These are phyloP conservation scores for Suillus sp. DNA, from an alignment of 768 basidiomycete species.

Conservation along the genomic window DNA sequence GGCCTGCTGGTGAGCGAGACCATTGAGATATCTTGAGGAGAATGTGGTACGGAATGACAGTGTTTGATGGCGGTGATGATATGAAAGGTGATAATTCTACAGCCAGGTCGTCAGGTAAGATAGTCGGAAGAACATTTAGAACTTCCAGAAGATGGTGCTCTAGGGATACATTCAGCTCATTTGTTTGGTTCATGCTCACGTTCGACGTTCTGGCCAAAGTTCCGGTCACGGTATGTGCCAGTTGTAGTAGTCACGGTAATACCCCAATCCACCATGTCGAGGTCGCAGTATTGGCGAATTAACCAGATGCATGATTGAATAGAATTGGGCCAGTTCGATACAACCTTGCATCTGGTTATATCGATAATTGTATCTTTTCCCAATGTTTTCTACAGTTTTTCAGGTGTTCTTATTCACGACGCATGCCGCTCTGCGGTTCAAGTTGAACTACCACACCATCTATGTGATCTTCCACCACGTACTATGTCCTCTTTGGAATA, in stretches of 20 bases:
- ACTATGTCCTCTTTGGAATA: not conserved
- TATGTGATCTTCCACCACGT: not conserved
- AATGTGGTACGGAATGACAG: slow-evolving; percentile 60
- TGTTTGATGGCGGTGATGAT: slow-evolving; percentile 23
- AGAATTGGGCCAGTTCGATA: too few relatives aligned
- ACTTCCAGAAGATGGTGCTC: slow-evolving; percentile 60
- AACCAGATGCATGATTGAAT: too few relatives aligned
- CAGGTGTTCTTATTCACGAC: not conserved
- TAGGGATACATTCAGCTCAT: slow-evolving; percentile 59
- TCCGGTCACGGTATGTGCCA: not conserved
- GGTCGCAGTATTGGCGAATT: not conserved
- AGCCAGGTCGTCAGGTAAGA: slow-evolving; percentile 50
- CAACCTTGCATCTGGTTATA: not conserved
- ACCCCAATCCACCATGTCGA: not conserved
- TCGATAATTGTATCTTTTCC: not conserved
- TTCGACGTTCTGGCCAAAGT: not conserved
- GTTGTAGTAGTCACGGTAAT: not conserved
- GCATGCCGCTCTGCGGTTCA: not conserved
- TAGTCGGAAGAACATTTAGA: slow-evolving; percentile 45
- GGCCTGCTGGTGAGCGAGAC: slow-evolving; percentile 58
- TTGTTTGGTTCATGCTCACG: not conserved
- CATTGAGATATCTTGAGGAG: slow-evolving; percentile 66
- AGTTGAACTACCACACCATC: not conserved
- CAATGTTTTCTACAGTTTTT: not conserved
- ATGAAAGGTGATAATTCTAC: slow-evolving; percentile 45